Evolutionary conservation across 805 yeast species (phyloP), one percentile per base, ranked within the genome.

Genomic region (Starmerella floricola): DNA sequence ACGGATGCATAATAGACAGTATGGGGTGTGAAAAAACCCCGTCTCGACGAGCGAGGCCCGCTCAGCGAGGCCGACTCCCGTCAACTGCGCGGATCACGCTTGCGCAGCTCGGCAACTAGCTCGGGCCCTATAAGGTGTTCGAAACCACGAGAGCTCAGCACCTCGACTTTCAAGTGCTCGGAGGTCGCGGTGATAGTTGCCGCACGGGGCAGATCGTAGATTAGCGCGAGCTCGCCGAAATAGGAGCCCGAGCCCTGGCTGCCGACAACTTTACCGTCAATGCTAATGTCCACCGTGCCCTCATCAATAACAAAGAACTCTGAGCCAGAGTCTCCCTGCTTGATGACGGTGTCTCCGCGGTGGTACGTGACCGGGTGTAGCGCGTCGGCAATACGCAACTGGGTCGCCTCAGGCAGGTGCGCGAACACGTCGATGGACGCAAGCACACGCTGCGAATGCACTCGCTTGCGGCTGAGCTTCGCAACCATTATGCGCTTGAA

Each of bases 331-430:
- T 86, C 96, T 32, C 97, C 97, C 62, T 91, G 93, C 33, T 66
- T 68, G 42, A 91, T 81, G 38, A 91, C 82, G 23, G 71, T 72
- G 49, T 77, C 76, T 37, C 91, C 94, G 33, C 76, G 67, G 34
- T 72, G 70, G 58, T 75, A 85, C 20, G 70, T 64, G 56, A 79
- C 81, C 1, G 95, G 79, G 55, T 78, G 79, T 45, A 91, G 72
- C 3, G 97, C 96, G 64, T 93, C 97, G 3, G 97, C 96, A 53
- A 91, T 71, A 63, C 88, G 86, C 31, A 83, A 78, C 59, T 95
- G 76, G 60, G 87, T 94, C 58, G 83, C 82, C 39, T 74, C 68
- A 12, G 84, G 73, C 50, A 91, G 73, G 11, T 76, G 68, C 31
- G 75, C 69, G 52, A 91, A 72, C 16, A 88, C 79, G 32, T 91